Conservation (phyloP, 1,284 basidiomycete genomes). For the Sanghuangporus baumii region DNA sequence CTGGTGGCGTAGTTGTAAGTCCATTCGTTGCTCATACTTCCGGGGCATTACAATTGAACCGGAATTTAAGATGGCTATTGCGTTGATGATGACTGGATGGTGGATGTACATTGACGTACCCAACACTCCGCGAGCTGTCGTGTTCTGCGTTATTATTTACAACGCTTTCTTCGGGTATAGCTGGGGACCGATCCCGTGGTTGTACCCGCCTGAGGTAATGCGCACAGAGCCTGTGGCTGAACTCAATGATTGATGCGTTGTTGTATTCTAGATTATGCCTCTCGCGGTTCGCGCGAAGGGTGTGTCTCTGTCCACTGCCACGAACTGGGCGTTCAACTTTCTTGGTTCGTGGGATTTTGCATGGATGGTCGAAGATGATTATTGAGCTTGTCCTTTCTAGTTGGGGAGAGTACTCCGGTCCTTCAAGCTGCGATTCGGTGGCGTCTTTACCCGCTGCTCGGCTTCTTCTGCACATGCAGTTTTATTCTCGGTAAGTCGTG, state of each 20-base stretch:
- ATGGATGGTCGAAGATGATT: background rate
- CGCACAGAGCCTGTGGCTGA: background rate
- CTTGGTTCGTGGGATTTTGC: slow-evolving; percentile 28
- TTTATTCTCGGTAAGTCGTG: slow-evolving; percentile 65
- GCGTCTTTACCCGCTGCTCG: slow-evolving; percentile 95
- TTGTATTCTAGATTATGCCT: slow-evolving; percentile 75
- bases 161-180: slow-evolving; percentile 90
- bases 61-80: slow-evolving; percentile 60
- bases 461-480: slow-evolving; percentile 87
- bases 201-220: slow-evolving; percentile 79
- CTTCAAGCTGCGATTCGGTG: slow-evolving; percentile 89
- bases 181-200: slow-evolving; percentile 81
- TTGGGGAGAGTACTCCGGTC: slow-evolving; percentile 86
- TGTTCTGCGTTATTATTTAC: slow-evolving; percentile 88
- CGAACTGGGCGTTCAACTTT: slow-evolving; percentile 84
- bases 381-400: slow-evolving; percentile 25
- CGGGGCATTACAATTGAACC: background rate
- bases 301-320: slow-evolving; percentile 87
- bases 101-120: slow-evolving; percentile 92
- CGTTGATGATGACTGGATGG: slow-evolving; percentile 78
- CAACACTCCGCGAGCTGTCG: slow-evolving; percentile 84
- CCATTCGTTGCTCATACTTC: slow-evolving; percentile 13
- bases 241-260: background rate
- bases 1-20: slow-evolving; percentile 79
- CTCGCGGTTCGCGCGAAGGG: slow-evolving; percentile 89